phyloP scores from a whole-genome alignment of 2,329 filamentous ascomycete species.

The Aureobasidium sp. region DNA sequence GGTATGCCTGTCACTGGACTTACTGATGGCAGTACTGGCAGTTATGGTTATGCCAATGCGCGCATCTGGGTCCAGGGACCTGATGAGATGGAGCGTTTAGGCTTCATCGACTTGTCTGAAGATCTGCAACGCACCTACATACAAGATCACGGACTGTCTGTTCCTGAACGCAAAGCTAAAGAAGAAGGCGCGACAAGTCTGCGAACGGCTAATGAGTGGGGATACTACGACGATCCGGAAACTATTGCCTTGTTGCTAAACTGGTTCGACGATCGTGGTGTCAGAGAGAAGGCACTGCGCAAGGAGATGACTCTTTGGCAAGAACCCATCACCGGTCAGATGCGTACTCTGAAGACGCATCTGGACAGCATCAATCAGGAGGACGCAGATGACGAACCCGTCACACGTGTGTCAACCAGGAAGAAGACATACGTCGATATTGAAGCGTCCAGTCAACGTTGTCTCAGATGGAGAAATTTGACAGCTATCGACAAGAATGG shows the following conservation, averaged over 20 bases:
- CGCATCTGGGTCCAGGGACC: conserved; percentile 96
- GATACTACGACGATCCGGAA: conserved; percentile 76
- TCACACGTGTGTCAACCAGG: conserved; percentile 54
- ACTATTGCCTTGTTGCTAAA: conserved; percentile 70
- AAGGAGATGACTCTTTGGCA: conserved; percentile 77
- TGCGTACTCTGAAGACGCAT: conserved; percentile 73
- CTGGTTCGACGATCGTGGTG: conserved; percentile 83
- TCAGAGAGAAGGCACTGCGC: conserved; percentile 77
- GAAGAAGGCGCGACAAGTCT: conserved; percentile 83
- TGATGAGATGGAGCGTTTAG: conserved; percentile 76
- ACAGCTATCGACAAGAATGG: conserved; percentile 21
- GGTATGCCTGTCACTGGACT: conserved; percentile 93
- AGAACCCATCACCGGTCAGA: conserved; percentile 68
- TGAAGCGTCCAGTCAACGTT: conserved; percentile 49
- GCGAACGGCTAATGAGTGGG: conserved; percentile 75
- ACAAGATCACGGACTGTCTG: conserved; percentile 70
- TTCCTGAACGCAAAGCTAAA: conserved; percentile 72
- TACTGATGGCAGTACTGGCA: conserved; percentile 78
- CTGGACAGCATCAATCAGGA: conserved; percentile 49
- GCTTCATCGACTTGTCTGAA: conserved; percentile 71
- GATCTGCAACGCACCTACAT: conserved; percentile 70
- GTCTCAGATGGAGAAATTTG: conserved; percentile 59
- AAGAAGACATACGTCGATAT: conserved; percentile 53
- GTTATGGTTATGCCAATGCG: conserved; percentile 85
- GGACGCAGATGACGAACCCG: conserved; percentile 39